Percentiles rank a stretch among this genome's conserved stretches.
phyloP scores from a whole-genome alignment of 2,329 filamentous ascomycete species.

The Fusarium mexicanum region DNA sequence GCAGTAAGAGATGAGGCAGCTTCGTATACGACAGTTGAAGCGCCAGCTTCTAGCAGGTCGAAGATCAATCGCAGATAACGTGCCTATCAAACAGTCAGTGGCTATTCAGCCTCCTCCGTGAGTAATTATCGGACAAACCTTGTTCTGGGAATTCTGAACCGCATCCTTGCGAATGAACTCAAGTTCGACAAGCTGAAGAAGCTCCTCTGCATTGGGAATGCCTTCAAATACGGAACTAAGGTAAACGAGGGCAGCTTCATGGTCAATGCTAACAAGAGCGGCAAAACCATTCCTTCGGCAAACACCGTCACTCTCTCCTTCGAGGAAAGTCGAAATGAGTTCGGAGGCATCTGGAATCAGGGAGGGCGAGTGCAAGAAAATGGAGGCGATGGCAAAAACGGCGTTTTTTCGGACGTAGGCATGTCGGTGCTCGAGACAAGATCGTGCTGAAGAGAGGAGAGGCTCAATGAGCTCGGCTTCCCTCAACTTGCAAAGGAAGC shows the following conservation, averaged over 20 bases:
- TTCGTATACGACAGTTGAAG: conserved; percentile 97
- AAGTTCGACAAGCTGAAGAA: conserved; percentile 91
- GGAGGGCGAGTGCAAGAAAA: conserved; percentile 88
- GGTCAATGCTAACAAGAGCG: conserved; percentile 88
- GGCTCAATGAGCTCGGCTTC: conserved; percentile 97
- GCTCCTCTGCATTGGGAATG: conserved; percentile 92
- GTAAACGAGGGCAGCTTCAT: conserved; percentile 90
- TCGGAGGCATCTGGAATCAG: conserved; percentile 96
- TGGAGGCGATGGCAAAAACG: conserved; percentile 92
- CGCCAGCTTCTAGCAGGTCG: conserved; percentile 90
- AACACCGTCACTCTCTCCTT: conserved; percentile 89
- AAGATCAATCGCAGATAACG: conserved; percentile 95
- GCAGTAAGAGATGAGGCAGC: conserved; percentile 94
- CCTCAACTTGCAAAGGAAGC: conserved; percentile 95
- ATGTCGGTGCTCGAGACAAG: conserved; percentile 94
- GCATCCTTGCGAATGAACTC: conserved; percentile 99
- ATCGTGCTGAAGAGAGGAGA: conserved; percentile 88
- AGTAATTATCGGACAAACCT: conserved; percentile 63
- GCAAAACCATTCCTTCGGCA: conserved; percentile 99
- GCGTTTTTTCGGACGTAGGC: conserved; percentile 99
- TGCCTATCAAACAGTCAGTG: conserved; percentile 62
- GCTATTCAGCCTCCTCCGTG: conserved; percentile 30
- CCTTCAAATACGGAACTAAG: conserved; percentile 90
- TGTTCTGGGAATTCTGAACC: conserved; percentile 93
- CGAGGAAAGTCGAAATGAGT: conserved; percentile 88